Evolutionary conservation across 1,139 yeast genomes (phyloP).

Genomic region (Nakaseomyces glabratus): DNA sequence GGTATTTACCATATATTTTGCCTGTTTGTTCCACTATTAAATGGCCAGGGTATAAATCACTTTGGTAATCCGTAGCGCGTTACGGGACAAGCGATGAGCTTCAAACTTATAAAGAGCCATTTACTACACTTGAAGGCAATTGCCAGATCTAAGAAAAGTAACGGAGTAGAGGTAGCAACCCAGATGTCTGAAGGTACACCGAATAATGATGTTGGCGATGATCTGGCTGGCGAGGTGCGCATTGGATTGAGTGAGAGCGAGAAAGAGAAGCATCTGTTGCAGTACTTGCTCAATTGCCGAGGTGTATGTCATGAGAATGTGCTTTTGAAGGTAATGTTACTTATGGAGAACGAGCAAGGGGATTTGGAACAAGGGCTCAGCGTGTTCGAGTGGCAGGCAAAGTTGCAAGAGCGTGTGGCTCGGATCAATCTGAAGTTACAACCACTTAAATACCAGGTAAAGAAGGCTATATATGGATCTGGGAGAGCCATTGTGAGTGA

Average conservation of each 20-base stretch:
- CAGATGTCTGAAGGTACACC: no score
- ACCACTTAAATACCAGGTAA: slow-evolving; percentile 20
- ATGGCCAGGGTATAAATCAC: no score
- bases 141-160: no score
- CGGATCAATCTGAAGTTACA: slow-evolving; percentile 20
- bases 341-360: slow-evolving; percentile 11
- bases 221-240: slow-evolving; percentile 1
- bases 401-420: slow-evolving; percentile 15
- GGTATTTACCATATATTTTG: no score
- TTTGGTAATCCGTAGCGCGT: no score
- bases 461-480: slow-evolving; percentile 18
- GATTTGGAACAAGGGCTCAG: slow-evolving; percentile 9
- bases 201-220: no score
- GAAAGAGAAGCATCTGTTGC: slow-evolving; percentile 14
- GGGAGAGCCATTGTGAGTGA: slow-evolving; percentile 18
- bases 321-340: slow-evolving; percentile 18
- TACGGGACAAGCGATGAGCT: no score
- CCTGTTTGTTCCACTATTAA: no score
- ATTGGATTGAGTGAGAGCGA: slow-evolving; percentile 3
- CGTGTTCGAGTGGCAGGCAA: slow-evolving; percentile 11
- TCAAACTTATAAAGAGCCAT: no score
- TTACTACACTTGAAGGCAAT: no score
- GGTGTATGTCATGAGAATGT: slow-evolving; percentile 25
- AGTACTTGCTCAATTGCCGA: slow-evolving; percentile 20
- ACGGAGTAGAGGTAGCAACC: no score